phyloP scores from a whole-genome alignment of 495 filamentous ascomycete genomes.

The Penicillium diatomitis region DNA sequence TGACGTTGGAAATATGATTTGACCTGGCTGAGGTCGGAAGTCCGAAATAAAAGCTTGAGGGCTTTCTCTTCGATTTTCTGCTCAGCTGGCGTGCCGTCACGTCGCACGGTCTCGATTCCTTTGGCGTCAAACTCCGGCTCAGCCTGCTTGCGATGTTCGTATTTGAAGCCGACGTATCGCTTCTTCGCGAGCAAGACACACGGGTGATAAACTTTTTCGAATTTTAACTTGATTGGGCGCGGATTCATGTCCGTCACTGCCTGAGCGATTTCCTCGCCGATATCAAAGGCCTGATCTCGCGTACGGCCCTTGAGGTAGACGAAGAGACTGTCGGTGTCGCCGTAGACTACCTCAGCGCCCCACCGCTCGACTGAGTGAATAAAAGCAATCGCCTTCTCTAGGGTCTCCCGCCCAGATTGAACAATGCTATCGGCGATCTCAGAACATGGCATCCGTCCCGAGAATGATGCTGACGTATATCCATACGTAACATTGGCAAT shows the following conservation, averaged over 20 bases:
- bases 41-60: slow-evolving; percentile 80
- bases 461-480: slow-evolving; percentile 92
- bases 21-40: slow-evolving; percentile 78
- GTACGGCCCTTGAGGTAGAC: slow-evolving; percentile 82
- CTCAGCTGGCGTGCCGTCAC: slow-evolving; percentile 90
- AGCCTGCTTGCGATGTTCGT: slow-evolving; percentile 66
- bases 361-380: slow-evolving; percentile 82
- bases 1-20: slow-evolving; percentile 87
- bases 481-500: slow-evolving; percentile 98
- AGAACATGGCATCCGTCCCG: slow-evolving; percentile 92
- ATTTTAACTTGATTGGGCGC: slow-evolving; percentile 88
- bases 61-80: slow-evolving; percentile 97
- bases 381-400: slow-evolving; percentile 86
- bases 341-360: slow-evolving; percentile 95
- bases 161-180: slow-evolving; percentile 96
- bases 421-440: slow-evolving; percentile 99
- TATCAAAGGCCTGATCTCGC: slow-evolving; percentile 78
- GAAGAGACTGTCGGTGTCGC: slow-evolving; percentile 96
- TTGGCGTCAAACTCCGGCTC: slow-evolving; percentile 95
- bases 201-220: slow-evolving; percentile 96
- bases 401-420: slow-evolving; percentile 85
- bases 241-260: slow-evolving; percentile 86
- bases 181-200: slow-evolving; percentile 94
- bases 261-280: slow-evolving; percentile 88
- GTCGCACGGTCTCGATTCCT: slow-evolving; percentile 91